Base-by-base conservation (phyloP, 225 moss, liverwort and hornwort genomes). In the Marchantia paleacea region DNA sequence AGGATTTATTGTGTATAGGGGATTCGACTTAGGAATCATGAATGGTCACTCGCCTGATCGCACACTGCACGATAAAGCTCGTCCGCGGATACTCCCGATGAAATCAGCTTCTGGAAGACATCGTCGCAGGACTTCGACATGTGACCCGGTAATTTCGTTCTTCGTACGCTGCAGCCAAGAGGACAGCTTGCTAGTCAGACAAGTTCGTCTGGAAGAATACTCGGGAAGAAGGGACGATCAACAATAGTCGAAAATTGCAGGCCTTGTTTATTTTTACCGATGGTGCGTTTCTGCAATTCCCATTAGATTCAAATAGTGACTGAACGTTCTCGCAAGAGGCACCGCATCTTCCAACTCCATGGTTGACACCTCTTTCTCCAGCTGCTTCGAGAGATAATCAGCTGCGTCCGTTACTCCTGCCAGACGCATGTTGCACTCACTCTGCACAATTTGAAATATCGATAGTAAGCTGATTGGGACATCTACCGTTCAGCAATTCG, bases 241-340 rank as follows among this genome's bases (percentile, higher is more conserved):
- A 3, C 7, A 4, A 26, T 67, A 31, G 7, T 47, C 69, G 9
- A 15, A 22, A 63, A 63, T 3, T 12, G 22, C 10, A 62, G n/a
- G n/a, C 9, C 15, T 24, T 50, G 22, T 50, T 15, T 10, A 47
- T 39, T 9, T 39, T 57, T 82, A 89, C 89, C 89, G 89, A 57
- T 93, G 95, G 79, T 95, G 95, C 50, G 95, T 95, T 78, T 93
- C 93, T 29, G 92, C 95, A 79, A 95, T 95, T 66, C 95, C 95
- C 95, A 95, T 95, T 10, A 95, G 85, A 79, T 95, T 95, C 52
- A 95, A 85, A 55, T 93, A 93, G 81, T 93, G 93, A 80, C 93
- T 95, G 48, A 93, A 95, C 48, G 93, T 93, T 28, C 95, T 88
- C 61, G 95, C 95, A 24, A 95, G 86, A 64, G 93, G 93, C 51